Percentiles rank a stretch among this genome's conserved stretches.
Conservation (phyloP, 257 asterid species). For the Solanum tacnaense region DNA sequence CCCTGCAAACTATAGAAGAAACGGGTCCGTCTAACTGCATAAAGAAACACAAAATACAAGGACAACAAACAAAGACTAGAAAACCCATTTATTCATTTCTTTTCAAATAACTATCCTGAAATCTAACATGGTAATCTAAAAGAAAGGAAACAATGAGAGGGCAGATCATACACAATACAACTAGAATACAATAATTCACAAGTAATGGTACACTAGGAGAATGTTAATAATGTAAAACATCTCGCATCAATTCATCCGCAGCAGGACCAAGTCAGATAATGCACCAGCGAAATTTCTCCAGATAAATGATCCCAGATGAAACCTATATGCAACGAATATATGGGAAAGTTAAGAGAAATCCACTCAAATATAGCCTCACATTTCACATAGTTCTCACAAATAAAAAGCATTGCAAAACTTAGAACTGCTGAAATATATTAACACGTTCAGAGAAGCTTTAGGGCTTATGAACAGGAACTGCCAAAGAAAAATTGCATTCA, state of each 20-base stretch:
- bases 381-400: neutral
- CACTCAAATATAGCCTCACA: neutral
- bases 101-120: neutral
- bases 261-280: neutral
- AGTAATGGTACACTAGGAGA: neutral
- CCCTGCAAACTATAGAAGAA: neutral
- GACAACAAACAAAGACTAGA: neutral
- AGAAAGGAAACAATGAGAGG: neutral
- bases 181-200: neutral
- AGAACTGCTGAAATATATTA: neutral
- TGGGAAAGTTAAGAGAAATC: neutral
- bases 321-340: neutral
- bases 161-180: neutral
- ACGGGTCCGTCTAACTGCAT: neutral
- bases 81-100: neutral
- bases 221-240: neutral
- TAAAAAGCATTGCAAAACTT: neutral
- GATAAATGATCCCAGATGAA: neutral
- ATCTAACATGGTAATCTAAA: neutral
- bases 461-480: neutral
- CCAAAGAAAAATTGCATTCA: neutral
- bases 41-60: neutral
- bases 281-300: neutral
- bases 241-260: neutral
- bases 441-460: neutral